A percentile compares a stretch with the other conserved stretches of the same genome.
phyloP scores from a whole-genome alignment of 108 stramenopile species.

The Cyclotella atomus region DNA sequence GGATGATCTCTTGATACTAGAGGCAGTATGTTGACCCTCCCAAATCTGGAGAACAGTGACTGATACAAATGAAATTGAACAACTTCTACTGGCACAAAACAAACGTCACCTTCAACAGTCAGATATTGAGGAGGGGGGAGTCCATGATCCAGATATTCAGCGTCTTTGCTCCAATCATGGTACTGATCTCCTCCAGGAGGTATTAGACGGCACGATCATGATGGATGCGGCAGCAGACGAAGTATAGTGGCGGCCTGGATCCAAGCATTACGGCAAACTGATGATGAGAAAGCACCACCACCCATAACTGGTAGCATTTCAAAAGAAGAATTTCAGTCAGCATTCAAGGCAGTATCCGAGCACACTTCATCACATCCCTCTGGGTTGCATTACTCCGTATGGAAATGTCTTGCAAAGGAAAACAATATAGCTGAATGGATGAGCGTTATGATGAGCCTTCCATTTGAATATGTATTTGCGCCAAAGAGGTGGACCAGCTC shows the following conservation, averaged over 20 bases:
- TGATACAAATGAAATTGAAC: conserved; percentile 7
- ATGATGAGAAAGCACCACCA: neutral
- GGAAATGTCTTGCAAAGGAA: conserved; percentile 20
- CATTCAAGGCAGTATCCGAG: conserved; percentile 7
- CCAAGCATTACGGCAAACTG: neutral
- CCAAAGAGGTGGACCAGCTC: neutral
- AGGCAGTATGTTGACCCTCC: neutral
- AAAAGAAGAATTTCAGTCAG: conserved; percentile 5
- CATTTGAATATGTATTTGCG: conserved; percentile 10
- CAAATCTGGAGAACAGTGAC: neutral
- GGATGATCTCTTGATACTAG: neutral
- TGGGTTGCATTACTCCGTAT: conserved; percentile 15
- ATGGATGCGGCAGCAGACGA: neutral
- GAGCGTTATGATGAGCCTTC: conserved; percentile 8
- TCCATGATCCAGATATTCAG: neutral
- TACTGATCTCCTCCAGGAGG: no score
- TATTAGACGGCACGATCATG: no score
- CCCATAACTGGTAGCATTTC: neutral
- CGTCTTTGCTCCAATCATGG: neutral
- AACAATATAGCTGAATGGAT: neutral
- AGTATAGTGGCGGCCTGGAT: neutral
- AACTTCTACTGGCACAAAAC: neutral
- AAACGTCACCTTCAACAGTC: conserved; percentile 23
- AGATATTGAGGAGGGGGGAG: neutral
- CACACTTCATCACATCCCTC: conserved; percentile 5